phyloP scores from a whole-genome alignment of 2,329 filamentous ascomycete genomes.

The Colletotrichum euphorbiae region DNA sequence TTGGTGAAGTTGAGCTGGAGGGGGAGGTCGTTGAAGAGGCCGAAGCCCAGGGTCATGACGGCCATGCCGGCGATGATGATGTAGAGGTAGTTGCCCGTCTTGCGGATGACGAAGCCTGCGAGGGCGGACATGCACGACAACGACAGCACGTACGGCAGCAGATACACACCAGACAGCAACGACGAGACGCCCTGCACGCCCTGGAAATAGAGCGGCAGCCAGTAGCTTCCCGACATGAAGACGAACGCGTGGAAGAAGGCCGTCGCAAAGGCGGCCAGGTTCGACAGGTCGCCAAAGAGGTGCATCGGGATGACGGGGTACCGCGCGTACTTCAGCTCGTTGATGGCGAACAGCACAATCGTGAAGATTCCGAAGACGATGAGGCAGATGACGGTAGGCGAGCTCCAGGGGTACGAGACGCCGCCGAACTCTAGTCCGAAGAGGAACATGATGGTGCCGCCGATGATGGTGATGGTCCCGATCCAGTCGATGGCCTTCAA shows the following conservation, averaged over 20 bases:
- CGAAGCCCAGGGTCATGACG: conserved; percentile 70
- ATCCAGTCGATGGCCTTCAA: conserved; percentile 71
- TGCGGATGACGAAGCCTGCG: conserved; percentile 57
- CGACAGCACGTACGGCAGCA: conserved; percentile 70
- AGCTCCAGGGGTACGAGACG: conserved; percentile 70
- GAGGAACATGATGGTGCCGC: conserved; percentile 75
- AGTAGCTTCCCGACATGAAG: conserved; percentile 76
- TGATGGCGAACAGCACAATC: conserved; percentile 64
- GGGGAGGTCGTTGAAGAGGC: conserved; percentile 67
- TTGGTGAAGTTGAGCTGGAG: conserved; percentile 59
- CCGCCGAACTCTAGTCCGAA: conserved; percentile 78
- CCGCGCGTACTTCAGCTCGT: conserved; percentile 72
- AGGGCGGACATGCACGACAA: conserved; percentile 57
- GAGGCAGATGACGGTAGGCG: conserved; percentile 70
- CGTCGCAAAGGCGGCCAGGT: conserved; percentile 65
- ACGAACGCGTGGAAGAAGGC: conserved; percentile 63
- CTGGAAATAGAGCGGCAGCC: conserved; percentile 80
- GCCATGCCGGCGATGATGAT: conserved; percentile 65
- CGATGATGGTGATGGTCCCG: conserved; percentile 72
- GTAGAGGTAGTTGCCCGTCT: conserved; percentile 68
- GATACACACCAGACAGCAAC: conserved; percentile 69
- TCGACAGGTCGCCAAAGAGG: conserved; percentile 68
- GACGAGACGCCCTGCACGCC: conserved; percentile 71
- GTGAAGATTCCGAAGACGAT: conserved; percentile 68
- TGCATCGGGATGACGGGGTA: conserved; percentile 77